A percentile compares a stretch with the other conserved stretches of the same genome.
These are phyloP conservation scores for Phytophthora fragariae DNA, from an alignment of 352 stramenopile species.

Conservation along the genomic window DNA sequence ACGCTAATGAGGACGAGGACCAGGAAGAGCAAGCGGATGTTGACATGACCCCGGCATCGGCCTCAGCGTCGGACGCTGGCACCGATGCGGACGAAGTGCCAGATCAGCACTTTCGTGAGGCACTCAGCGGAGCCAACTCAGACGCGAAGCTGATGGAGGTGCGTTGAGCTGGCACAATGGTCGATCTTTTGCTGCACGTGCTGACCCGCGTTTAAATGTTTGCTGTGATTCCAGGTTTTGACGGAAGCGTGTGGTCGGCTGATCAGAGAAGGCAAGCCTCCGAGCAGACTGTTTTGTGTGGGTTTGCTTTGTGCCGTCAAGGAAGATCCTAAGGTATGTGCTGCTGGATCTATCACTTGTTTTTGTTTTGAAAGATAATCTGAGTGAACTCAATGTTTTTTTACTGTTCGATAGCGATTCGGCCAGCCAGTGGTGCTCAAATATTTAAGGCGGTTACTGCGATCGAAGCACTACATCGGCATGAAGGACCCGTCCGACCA, in stretches of 20 bases:
- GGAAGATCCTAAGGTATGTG: slow-evolving; percentile 52
- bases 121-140: slow-evolving; percentile 42
- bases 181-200: background rate
- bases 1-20: slow-evolving; percentile 44
- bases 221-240: slow-evolving; percentile 44
- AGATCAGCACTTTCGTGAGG: slow-evolving; percentile 59
- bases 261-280: slow-evolving; percentile 62
- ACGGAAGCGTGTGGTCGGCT: slow-evolving; percentile 57
- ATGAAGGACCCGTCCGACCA: slow-evolving; percentile 47
- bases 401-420: slow-evolving; percentile 51
- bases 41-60: slow-evolving; percentile 33
- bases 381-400: background rate
- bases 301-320: slow-evolving; percentile 66
- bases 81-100: slow-evolving; percentile 49
- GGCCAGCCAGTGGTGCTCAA: slow-evolving; percentile 67
- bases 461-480: slow-evolving; percentile 83
- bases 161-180: background rate
- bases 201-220: background rate
- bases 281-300: slow-evolving; percentile 70
- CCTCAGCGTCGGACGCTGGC: slow-evolving; percentile 34
- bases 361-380: slow-evolving; percentile 1
- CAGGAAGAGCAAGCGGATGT: slow-evolving; percentile 31
- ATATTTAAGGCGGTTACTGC: slow-evolving; percentile 77
- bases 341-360: background rate
- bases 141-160: slow-evolving; percentile 70